Conservation (phyloP, 192 early-diverging fungal species). For the Backusella westeae region DNA sequence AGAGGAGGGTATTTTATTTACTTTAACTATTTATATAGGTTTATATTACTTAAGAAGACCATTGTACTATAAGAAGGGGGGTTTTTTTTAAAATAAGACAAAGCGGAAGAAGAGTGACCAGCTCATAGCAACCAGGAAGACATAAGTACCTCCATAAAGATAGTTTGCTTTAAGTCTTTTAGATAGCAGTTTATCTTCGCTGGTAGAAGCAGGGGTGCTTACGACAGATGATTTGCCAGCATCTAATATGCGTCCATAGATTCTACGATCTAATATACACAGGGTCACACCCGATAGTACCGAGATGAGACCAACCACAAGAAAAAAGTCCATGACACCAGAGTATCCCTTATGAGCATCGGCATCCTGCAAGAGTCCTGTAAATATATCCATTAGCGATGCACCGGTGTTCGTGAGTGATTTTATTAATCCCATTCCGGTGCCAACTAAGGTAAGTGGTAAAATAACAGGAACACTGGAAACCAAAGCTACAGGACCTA, state of each 20-base stretch:
- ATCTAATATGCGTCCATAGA: slow-evolving; percentile 24
- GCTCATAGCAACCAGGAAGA: slow-evolving; percentile 11
- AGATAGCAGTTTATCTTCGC: background rate
- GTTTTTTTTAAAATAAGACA: slow-evolving; percentile 19
- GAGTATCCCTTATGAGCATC: slow-evolving; percentile 29
- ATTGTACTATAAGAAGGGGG: background rate
- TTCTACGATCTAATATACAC: slow-evolving; percentile 23
- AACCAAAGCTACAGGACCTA: slow-evolving; percentile 57
- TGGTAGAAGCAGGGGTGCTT: background rate
- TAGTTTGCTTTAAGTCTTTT: slow-evolving; percentile 19
- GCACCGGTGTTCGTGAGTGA: slow-evolving; percentile 58
- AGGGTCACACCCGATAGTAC: slow-evolving; percentile 14
- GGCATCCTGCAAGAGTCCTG: slow-evolving; percentile 55
- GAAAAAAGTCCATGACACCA: slow-evolving; percentile 29
- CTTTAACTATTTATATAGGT: background rate
- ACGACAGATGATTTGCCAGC: background rate
- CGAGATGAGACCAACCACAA: background rate
- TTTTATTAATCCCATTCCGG: slow-evolving; percentile 62
- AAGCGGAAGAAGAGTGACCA: slow-evolving; percentile 36
- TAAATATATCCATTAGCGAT: slow-evolving; percentile 56
- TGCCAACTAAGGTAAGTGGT: slow-evolving; percentile 50
- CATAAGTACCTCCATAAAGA: slow-evolving; percentile 30
- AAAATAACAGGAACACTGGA: slow-evolving; percentile 56
- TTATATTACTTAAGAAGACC: background rate
- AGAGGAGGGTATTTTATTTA: background rate